phyloP scores from a whole-genome alignment of 2,329 filamentous ascomycete genomes.

The Ramichloridium luteum region DNA sequence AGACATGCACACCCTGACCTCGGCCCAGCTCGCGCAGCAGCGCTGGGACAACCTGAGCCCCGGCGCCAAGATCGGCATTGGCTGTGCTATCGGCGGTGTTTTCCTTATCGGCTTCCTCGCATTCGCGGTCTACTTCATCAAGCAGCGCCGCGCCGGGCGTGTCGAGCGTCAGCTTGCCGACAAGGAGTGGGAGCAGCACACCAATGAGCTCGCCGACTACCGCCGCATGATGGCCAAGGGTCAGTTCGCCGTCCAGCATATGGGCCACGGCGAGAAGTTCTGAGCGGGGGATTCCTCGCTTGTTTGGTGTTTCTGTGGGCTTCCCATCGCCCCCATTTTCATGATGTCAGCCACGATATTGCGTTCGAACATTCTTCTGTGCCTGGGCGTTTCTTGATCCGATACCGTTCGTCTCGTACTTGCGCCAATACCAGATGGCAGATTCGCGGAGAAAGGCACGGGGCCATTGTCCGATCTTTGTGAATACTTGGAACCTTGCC shows the following conservation, averaged over 20 bases:
- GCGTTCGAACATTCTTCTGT: too few relatives aligned
- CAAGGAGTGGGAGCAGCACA: slow-evolving; percentile 32
- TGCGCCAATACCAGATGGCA: too few relatives aligned
- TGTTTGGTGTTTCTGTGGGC: too few relatives aligned
- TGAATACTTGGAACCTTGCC: too few relatives aligned
- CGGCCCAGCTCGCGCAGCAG: slow-evolving; percentile 30
- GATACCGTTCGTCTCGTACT: too few relatives aligned
- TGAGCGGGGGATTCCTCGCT: too few relatives aligned
- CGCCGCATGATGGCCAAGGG: slow-evolving; percentile 19
- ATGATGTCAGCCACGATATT: too few relatives aligned
- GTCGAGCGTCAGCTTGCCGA: slow-evolving; percentile 37
- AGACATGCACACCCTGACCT: slow-evolving; percentile 28
- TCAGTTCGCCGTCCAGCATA: slow-evolving; percentile 13
- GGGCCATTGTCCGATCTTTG: too few relatives aligned
- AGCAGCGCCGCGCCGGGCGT: slow-evolving; percentile 38
- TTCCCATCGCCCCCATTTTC: too few relatives aligned
- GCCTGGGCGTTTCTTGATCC: too few relatives aligned
- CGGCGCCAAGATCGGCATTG: slow-evolving; percentile 39
- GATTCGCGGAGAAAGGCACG: too few relatives aligned
- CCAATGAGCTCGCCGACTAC: slow-evolving; percentile 24
- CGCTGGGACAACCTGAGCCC: slow-evolving; percentile 33
- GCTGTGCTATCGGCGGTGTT: slow-evolving; percentile 31
- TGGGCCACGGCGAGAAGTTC: slow-evolving; percentile 1
- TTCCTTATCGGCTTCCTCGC: slow-evolving; percentile 24
- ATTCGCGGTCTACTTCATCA: slow-evolving; percentile 35